Conservation (phyloP, 306 rosid genomes). For the Ormosia semicastrata region DNA sequence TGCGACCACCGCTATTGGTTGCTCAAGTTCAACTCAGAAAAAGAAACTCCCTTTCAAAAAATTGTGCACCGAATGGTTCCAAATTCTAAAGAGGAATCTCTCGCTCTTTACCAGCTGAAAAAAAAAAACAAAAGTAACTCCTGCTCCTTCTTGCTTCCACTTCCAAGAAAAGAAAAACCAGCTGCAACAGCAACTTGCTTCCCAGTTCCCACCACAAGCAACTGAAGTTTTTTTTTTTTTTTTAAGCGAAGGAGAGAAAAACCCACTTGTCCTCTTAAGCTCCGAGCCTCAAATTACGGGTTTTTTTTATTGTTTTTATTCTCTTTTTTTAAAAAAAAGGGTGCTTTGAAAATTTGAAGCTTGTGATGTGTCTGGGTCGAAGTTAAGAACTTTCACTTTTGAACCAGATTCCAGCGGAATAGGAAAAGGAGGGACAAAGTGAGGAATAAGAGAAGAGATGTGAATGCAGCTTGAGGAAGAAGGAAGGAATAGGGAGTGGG, state of each 20-base stretch:
- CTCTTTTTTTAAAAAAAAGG: background rate
- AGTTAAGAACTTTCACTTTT: background rate
- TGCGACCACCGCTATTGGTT: slow-evolving; percentile 26
- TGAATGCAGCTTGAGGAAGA: slow-evolving; percentile 42
- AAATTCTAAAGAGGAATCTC: slow-evolving; percentile 7
- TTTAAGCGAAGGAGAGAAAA: background rate
- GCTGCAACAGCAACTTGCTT: too few relatives aligned
- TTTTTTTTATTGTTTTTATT: background rate
- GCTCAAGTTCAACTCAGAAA: background rate
- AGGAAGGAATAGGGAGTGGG: slow-evolving; percentile 30
- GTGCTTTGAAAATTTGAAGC: background rate
- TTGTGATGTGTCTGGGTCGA: background rate
- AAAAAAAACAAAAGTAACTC: background rate
- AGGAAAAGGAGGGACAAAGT: background rate
- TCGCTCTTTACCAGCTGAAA: background rate
- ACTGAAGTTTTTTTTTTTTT: background rate
- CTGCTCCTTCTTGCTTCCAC: background rate
- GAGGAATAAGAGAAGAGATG: background rate
- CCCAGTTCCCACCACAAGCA: background rate
- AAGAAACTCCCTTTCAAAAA: background rate
- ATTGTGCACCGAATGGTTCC: slow-evolving; percentile 19
- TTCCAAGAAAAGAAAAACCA: background rate
- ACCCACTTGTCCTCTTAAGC: background rate
- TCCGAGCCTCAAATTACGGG: background rate
- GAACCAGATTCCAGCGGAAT: slow-evolving; percentile 22